Evolutionary conservation across 441 rosid species (phyloP).

Genomic region (Gossypium schwendimanii): DNA sequence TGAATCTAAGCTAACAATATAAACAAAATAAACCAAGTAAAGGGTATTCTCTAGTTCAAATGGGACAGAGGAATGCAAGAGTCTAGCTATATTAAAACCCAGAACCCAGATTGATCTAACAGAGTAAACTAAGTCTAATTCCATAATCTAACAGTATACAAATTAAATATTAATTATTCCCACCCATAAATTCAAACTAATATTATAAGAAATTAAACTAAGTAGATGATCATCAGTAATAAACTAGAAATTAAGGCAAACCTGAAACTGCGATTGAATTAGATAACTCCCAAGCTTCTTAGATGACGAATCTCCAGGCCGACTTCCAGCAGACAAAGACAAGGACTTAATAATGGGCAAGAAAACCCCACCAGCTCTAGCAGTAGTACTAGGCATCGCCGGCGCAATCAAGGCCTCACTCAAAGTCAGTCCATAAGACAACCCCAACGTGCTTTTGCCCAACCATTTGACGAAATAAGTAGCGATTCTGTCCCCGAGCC

Average conservation of each 20-base stretch:
- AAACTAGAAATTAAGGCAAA: conserved; percentile 10
- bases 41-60: not conserved
- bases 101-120: not conserved
- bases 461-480: conserved; percentile 86
- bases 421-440: conserved; percentile 72
- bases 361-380: conserved; percentile 91
- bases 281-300: conserved; percentile 75
- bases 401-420: conserved; percentile 93
- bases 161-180: not conserved
- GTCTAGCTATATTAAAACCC: not conserved
- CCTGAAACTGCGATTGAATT: conserved; percentile 81
- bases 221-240: not conserved
- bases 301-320: conserved; percentile 62
- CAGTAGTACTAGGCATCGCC: conserved; percentile 94
- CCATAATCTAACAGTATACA: no score
- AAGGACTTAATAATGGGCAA: conserved; percentile 82
- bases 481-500: conserved; percentile 84
- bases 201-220: not conserved
- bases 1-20: not conserved
- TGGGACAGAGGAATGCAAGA: not conserved
- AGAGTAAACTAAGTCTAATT: not conserved
- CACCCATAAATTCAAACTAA: not conserved
- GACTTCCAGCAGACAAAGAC: conserved; percentile 75
- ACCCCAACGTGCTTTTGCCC: conserved; percentile 77
- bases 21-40: not conserved